Evolutionary conservation across 176 grass and related monocot species (phyloP).

Genomic region (Puccinellia tenuiflora): DNA sequence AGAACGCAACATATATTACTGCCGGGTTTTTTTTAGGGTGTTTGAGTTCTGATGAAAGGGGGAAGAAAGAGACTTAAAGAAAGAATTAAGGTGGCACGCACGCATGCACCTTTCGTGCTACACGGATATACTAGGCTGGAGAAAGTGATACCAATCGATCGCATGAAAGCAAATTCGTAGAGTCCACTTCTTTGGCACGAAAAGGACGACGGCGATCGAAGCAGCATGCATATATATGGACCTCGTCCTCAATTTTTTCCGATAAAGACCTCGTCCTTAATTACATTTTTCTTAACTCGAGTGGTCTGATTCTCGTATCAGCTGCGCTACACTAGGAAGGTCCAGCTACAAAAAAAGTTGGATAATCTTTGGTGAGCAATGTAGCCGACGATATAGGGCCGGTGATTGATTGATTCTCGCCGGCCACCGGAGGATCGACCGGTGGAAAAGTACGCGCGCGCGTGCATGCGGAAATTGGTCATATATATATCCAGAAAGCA

Average conservation of each 20-base stretch:
- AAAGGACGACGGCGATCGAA: conserved; percentile 20
- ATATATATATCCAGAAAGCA: neutral
- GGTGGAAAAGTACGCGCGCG: neutral
- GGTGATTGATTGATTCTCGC: no score
- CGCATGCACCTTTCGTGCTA: conserved; percentile 10
- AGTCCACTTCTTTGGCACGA: neutral
- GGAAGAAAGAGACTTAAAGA: no score
- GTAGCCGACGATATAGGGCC: neutral
- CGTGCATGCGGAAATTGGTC: neutral
- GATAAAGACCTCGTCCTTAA: neutral
- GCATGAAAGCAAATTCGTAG: conserved; percentile 24
- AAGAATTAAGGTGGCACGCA: no score
- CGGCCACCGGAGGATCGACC: neutral
- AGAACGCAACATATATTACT: no score
- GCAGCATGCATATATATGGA: neutral
- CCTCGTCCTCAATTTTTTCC: no score
- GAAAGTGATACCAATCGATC: conserved; percentile 38
- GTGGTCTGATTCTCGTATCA: neutral
- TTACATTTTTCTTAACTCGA: neutral
- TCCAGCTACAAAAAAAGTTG: neutral
- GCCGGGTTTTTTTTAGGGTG: no score
- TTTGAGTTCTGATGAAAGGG: no score
- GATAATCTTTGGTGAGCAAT: neutral
- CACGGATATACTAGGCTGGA: conserved; percentile 28
- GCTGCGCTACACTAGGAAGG: neutral